Evolutionary conservation across 805 yeast genomes (phyloP).

Genomic region (Kodamaea kaohsiungensis): DNA sequence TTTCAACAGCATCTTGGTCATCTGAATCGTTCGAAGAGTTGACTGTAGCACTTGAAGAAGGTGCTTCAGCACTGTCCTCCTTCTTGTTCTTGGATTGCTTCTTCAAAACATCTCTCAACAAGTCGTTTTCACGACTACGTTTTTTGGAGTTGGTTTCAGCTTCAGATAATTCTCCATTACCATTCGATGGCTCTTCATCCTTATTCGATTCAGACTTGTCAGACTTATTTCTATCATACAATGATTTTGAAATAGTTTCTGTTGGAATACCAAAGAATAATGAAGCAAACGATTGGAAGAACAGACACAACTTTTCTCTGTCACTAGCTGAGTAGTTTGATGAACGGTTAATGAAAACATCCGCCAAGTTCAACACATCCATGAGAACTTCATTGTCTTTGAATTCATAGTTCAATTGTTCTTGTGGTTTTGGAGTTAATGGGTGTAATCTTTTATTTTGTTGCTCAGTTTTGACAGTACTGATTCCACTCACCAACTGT

Average conservation of each 20-base stretch:
- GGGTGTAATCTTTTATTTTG: constrained; percentile 84
- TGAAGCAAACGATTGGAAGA: constrained; percentile 68
- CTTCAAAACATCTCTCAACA: constrained; percentile 61
- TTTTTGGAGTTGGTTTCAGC: constrained; percentile 38
- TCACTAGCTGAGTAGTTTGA: constrained; percentile 80
- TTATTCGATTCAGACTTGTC: constrained; percentile 6
- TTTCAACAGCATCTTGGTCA: constrained; percentile 31
- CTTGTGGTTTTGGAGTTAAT: constrained; percentile 82
- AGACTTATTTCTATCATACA: constrained; percentile 20
- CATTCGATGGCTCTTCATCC: constrained; percentile 16
- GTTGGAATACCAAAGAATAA: constrained; percentile 67
- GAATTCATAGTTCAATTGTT: constrained; percentile 63
- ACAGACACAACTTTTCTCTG: constrained; percentile 71
- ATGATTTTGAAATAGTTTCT: constrained; percentile 46
- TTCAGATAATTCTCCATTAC: constrained; percentile 12
- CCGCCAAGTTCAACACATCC: constrained; percentile 71
- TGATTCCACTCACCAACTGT: constrained; percentile 86
- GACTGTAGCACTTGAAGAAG: constrained; percentile 23
- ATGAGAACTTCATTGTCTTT: constrained; percentile 65
- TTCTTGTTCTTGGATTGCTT: constrained; percentile 43
- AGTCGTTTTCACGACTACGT: constrained; percentile 54
- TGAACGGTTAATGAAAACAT: constrained; percentile 66
- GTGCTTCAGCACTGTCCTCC: constrained; percentile 35
- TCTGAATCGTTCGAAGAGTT: constrained; percentile 38
- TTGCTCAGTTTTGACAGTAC: constrained; percentile 90